These are phyloP conservation scores for Fusarium sambucinum DNA, from an alignment of 2,329 filamentous ascomycete species.

Conservation along the genomic window DNA sequence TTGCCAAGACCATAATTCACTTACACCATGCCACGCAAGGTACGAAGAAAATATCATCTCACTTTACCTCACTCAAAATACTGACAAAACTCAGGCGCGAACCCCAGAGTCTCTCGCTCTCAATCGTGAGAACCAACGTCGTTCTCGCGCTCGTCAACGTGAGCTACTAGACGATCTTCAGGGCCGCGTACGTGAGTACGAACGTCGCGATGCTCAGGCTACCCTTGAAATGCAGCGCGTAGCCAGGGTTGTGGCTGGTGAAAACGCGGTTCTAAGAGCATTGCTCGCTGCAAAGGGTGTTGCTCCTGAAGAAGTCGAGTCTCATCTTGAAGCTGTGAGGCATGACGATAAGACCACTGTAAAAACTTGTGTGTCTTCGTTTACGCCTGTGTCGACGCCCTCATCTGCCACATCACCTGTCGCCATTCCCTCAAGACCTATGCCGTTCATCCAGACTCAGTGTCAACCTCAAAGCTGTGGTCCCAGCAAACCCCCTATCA, in stretches of 20 bases:
- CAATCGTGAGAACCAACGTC: slow-evolving; percentile 61
- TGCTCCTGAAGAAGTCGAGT: slow-evolving; percentile 36
- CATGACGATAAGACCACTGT: background rate
- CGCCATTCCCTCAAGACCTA: slow-evolving; percentile 4
- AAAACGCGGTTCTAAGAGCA: slow-evolving; percentile 57
- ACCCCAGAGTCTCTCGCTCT: slow-evolving; percentile 47
- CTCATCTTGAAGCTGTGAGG: slow-evolving; percentile 30
- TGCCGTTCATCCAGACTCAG: background rate
- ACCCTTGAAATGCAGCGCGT: slow-evolving; percentile 62
- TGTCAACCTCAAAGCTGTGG: background rate
- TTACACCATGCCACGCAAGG: slow-evolving; percentile 38
- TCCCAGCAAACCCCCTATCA: background rate
- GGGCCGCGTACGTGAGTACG: slow-evolving; percentile 56
- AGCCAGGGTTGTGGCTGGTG: slow-evolving; percentile 57
- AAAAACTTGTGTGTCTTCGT: background rate
- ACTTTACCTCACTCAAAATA: background rate
- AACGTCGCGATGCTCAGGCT: slow-evolving; percentile 57
- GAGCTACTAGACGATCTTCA: slow-evolving; percentile 60
- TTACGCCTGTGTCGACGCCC: slow-evolving; percentile 22
- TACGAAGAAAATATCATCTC: background rate
- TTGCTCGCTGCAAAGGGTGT: slow-evolving; percentile 43
- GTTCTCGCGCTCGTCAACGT: slow-evolving; percentile 58
- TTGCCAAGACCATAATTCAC: background rate
- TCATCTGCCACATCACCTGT: slow-evolving; percentile 26
- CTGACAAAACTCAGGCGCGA: slow-evolving; percentile 24